Conservation (phyloP, 441 rosid species). For the Gossypium schwendimanii region DNA sequence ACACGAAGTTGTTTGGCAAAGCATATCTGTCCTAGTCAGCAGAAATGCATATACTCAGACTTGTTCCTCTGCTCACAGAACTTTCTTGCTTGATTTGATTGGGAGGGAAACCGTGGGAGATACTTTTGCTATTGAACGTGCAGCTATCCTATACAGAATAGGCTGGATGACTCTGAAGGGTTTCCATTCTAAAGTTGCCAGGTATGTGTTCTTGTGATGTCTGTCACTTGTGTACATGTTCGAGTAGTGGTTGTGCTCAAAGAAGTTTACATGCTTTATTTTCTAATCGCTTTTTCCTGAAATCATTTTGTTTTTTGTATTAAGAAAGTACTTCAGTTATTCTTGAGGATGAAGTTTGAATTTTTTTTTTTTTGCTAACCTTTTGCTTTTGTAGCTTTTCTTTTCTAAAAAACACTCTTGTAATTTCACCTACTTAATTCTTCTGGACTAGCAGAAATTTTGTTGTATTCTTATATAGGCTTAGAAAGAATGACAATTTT, state of each 20-base stretch:
- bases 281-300: neutral
- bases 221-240: neutral
- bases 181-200: slow-evolving; percentile 36
- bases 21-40: slow-evolving; percentile 47
- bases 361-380: neutral
- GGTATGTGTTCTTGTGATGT: slow-evolving; percentile 37
- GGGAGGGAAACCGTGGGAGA: slow-evolving; percentile 54
- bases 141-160: slow-evolving; percentile 49
- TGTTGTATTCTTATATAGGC: neutral
- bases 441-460: slow-evolving; percentile 3
- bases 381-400: neutral
- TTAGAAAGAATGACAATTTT: neutral
- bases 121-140: slow-evolving; percentile 68
- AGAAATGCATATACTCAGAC: slow-evolving; percentile 35
- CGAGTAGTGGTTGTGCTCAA: neutral
- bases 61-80: slow-evolving; percentile 25
- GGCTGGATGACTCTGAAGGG: slow-evolving; percentile 60
- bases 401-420: neutral
- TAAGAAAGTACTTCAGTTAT: neutral
- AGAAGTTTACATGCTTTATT: slow-evolving; percentile 3
- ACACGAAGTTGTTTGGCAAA: slow-evolving; percentile 57
- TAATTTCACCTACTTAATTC: neutral
- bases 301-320: neutral
- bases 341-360: neutral
- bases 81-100: slow-evolving; percentile 53